Evolutionary conservation across 2,329 filamentous ascomycete species (phyloP), one percentile per base, ranked within the genome.

Genomic region (Trichoderma brevicompactum): DNA sequence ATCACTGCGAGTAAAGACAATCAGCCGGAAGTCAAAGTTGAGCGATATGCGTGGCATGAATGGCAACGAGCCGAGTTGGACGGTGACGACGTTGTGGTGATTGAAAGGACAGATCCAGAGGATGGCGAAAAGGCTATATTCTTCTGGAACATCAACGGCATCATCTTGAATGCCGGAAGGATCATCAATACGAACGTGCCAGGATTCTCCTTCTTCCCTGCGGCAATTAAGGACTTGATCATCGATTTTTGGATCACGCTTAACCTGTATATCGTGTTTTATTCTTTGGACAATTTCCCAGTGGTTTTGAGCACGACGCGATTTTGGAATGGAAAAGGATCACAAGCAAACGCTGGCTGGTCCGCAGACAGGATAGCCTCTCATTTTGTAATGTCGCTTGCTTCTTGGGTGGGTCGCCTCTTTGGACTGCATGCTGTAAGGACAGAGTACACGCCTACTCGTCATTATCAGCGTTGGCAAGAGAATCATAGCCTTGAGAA

Each of bases 111-210:
- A 0, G 77, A 79, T 15, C 82, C 82, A 0, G 71, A 64, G 5
- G 81, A 83, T 60, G 76, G 79, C 0, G 69, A 74, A 10, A 84
- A 84, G 69, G 74, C 79, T 2, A 66, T 81, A 0, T 84, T 84
- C 71, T 84, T 84, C 68, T 79, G 80, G 74, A 83, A 83, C 58
- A 64, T 84, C 32, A 83, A 83, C 48, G 78, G 78, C 0, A 71
- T 80, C 3, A 73, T 80, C 13, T 69, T 81, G 19, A 52, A 72
- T 9, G 68, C 71, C 0, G 68, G 69, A 0, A 65, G 50, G 15
- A 15, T 70, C 2, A 2, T 71, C 1, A 41, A 2, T 3, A 63
- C 50, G 1, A 38, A 61, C 15, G 49, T 60, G 1, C 55, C 54
- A 1, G 0, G 69, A 0, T 13, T 69, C 2, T 67, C 66, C 0